These are phyloP conservation scores for Micractinium conductrix DNA, from an alignment of 139 green algal genomes.

Conservation along the genomic window DNA sequence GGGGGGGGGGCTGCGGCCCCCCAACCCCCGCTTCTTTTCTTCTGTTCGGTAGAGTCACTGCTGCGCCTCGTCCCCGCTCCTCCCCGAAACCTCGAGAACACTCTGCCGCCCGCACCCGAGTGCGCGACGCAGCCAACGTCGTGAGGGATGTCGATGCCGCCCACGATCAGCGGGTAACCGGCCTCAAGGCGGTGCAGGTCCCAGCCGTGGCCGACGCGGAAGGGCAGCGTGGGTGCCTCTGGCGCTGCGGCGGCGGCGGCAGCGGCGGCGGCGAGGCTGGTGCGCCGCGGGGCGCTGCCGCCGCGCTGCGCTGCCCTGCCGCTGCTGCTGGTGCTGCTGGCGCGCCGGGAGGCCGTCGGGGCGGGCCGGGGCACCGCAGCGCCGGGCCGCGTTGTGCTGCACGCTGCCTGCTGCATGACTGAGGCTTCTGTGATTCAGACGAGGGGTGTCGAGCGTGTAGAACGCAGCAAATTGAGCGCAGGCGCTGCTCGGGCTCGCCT, in stretches of 20 bases:
- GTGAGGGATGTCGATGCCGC: slow-evolving; percentile 96
- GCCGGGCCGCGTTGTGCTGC: too few relatives aligned
- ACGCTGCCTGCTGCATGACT: not conserved
- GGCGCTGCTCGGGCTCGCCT: too few relatives aligned
- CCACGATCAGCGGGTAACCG: slow-evolving; percentile 94
- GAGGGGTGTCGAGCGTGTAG: not conserved
- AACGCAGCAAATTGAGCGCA: too few relatives aligned
- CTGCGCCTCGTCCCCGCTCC: not conserved
- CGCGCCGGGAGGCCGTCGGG: too few relatives aligned
- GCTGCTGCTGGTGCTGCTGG: not conserved
- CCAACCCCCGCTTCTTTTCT: too few relatives aligned
- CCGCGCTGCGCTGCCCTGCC: not conserved
- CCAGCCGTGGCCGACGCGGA: slow-evolving; percentile 89
- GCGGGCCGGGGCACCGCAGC: too few relatives aligned
- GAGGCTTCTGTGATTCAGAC: not conserved
- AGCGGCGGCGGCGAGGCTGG: not conserved
- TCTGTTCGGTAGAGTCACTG: too few relatives aligned
- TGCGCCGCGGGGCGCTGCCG: not conserved
- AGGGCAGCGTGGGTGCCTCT: slow-evolving; percentile 53
- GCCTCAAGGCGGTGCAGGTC: slow-evolving; percentile 91
- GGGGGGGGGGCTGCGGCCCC: too few relatives aligned
- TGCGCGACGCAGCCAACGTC: slow-evolving; percentile 96
- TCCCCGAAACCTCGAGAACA: too few relatives aligned
- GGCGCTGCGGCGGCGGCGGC: not conserved
- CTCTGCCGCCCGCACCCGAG: slow-evolving; percentile 52